A percentile compares a stretch with the other conserved stretches of the same genome.
These are phyloP conservation scores for Stagonosporopsis tanaceti DNA, from an alignment of 2,329 filamentous ascomycete species.

Conservation along the genomic window DNA sequence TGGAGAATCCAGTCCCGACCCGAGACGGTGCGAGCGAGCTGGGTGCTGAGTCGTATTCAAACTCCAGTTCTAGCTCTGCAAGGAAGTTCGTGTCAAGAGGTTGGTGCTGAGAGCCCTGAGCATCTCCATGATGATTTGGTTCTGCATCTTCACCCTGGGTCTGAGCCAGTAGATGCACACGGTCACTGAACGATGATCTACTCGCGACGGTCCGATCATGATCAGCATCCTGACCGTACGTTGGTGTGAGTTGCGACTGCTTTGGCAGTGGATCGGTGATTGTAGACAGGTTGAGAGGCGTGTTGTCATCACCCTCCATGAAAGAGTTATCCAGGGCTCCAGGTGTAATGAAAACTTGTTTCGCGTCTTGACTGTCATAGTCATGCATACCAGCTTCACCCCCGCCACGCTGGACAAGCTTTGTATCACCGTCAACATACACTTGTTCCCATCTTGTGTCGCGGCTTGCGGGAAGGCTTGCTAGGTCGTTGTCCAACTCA, in stretches of 20 bases:
- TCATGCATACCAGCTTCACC: slow-evolving; percentile 43
- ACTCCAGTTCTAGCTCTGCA: slow-evolving; percentile 43
- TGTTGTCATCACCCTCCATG: slow-evolving; percentile 35
- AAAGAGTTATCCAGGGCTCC: slow-evolving; percentile 42
- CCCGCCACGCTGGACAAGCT: slow-evolving; percentile 45
- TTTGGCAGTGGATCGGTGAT: slow-evolving; percentile 32
- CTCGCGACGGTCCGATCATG: slow-evolving; percentile 31
- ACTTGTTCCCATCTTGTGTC: slow-evolving; percentile 51
- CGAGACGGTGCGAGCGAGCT: slow-evolving; percentile 36
- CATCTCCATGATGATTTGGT: slow-evolving; percentile 12
- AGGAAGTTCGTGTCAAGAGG: slow-evolving; percentile 34
- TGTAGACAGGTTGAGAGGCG: slow-evolving; percentile 35
- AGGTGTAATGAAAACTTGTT: slow-evolving; percentile 48
- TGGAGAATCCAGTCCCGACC: slow-evolving; percentile 37
- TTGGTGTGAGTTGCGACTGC: slow-evolving; percentile 19
- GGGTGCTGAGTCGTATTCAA: slow-evolving; percentile 37
- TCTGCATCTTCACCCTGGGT: slow-evolving; percentile 19
- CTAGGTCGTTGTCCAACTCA: slow-evolving; percentile 47
- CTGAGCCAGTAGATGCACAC: slow-evolving; percentile 41
- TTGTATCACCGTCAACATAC: slow-evolving; percentile 50
- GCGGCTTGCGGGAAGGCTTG: slow-evolving; percentile 44
- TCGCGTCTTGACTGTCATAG: slow-evolving; percentile 42
- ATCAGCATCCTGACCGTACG: slow-evolving; percentile 16
- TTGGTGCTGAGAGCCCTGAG: slow-evolving; percentile 23
- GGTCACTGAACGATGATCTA: slow-evolving; percentile 47